Conservation (phyloP, 2,329 filamentous ascomycete species). For the Sporothrix euskadiensis region DNA sequence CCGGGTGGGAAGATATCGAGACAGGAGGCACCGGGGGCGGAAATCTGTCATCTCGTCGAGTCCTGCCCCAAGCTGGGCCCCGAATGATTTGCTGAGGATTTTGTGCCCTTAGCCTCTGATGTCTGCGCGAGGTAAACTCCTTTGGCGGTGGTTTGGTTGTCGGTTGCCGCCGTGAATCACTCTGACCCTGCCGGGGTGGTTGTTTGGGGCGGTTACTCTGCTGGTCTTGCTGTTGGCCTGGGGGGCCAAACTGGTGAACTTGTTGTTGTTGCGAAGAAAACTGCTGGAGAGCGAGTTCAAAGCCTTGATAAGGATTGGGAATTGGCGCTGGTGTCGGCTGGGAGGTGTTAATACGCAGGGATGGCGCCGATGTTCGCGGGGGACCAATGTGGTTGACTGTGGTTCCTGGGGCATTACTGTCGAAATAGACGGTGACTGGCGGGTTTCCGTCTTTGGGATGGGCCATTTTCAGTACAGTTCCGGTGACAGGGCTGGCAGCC, state of each 20-base stretch:
- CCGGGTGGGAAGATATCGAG: slow-evolving; percentile 25
- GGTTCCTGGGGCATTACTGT: neutral
- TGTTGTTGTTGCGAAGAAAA: neutral
- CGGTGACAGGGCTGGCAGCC: slow-evolving; percentile 26
- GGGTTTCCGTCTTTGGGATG: neutral
- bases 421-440: neutral
- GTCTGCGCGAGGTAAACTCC: neutral
- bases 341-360: slow-evolving; percentile 1
- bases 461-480: slow-evolving; percentile 23
- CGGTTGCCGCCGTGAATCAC: neutral
- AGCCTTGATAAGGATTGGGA: neutral
- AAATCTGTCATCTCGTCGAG: neutral
- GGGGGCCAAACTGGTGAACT: neutral
- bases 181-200: neutral
- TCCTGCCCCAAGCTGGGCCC: neutral
- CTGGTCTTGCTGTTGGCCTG: neutral
- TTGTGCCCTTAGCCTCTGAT: slow-evolving; percentile 3
- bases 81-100: neutral
- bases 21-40: slow-evolving; percentile 18
- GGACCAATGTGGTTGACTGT: neutral
- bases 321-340: neutral
- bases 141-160: neutral
- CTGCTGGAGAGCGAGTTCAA: neutral
- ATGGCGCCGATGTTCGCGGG: neutral
- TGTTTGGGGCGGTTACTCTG: neutral